Percentiles rank a stretch among this genome's conserved stretches.
phyloP scores from a whole-genome alignment of 768 basidiomycete genomes.

The Kwoniella pini region DNA sequence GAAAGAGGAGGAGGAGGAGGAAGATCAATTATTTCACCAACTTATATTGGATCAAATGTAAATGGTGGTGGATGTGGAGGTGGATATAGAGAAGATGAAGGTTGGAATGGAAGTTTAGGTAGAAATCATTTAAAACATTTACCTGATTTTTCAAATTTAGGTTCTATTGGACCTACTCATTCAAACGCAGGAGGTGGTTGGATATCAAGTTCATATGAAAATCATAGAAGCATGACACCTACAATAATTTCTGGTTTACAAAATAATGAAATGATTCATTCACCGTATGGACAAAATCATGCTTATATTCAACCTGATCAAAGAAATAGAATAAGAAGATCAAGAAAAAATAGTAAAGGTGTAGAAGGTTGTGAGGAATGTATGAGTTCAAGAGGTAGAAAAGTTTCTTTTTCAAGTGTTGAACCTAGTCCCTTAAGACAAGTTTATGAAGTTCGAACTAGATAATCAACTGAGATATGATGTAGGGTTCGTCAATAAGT shows the following conservation, averaged over 20 bases:
- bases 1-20: background rate
- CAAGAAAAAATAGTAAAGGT: background rate
- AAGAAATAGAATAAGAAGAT: background rate
- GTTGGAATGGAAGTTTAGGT: constrained; percentile 37
- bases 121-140: constrained; percentile 27
- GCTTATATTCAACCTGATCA: constrained; percentile 1
- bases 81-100: constrained; percentile 30
- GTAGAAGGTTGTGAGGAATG: background rate
- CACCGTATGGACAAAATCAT: background rate
- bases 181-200: background rate
- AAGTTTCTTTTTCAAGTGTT: background rate
- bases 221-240: constrained; percentile 34
- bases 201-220: constrained; percentile 17
- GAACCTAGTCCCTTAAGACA: background rate
- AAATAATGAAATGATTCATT: background rate
- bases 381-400: background rate
- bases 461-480: background rate
- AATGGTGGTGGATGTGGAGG: constrained; percentile 7
- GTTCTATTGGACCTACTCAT: constrained; percentile 10
- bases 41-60: too few relatives aligned
- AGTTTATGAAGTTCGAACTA: background rate
- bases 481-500: background rate
- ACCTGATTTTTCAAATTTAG: constrained; percentile 36
- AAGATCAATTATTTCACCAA: background rate
- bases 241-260: background rate